Conservation (phyloP, 768 basidiomycete species). For the Baorangia bicolor region DNA sequence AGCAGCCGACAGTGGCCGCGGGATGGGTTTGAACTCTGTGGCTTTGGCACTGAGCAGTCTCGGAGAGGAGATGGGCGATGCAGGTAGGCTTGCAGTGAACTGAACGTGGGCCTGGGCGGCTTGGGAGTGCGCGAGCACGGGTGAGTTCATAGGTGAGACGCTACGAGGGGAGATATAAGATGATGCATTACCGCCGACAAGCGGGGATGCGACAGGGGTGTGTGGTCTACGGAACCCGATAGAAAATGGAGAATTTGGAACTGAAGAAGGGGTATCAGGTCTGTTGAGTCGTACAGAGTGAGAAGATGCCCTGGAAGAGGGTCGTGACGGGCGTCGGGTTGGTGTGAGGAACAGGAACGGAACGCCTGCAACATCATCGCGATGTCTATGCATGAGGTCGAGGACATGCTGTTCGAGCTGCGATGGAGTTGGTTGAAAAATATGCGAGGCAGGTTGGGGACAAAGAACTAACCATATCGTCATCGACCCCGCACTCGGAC, state of each 20-base stretch:
- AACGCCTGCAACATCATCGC: conserved; percentile 79
- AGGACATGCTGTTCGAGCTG: conserved; percentile 87
- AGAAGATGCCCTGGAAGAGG: conserved; percentile 76
- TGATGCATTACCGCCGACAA: conserved; percentile 54
- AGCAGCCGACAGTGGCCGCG: conserved; percentile 73
- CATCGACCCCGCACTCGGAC: conserved; percentile 65
- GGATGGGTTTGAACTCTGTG: conserved; percentile 83
- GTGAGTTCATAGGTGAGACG: conserved; percentile 62
- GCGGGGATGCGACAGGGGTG: conserved; percentile 74
- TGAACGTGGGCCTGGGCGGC: conserved; percentile 56
- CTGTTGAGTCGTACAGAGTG: conserved; percentile 66
- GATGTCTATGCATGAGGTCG: conserved; percentile 94
- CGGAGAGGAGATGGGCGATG: conserved; percentile 83
- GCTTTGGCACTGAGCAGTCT: conserved; percentile 88
- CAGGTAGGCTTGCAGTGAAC: conserved; percentile 76
- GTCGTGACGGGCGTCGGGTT: conserved; percentile 75
- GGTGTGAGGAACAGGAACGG: conserved; percentile 83
- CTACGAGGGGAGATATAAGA: conserved; percentile 58
- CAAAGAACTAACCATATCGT: conserved; percentile 55
- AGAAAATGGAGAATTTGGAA: conserved; percentile 74
- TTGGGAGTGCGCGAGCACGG: conserved; percentile 57
- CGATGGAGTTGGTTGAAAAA: conserved; percentile 23
- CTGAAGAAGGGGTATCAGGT: conserved; percentile 75
- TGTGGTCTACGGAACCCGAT: conserved; percentile 76
- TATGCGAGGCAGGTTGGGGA: conserved; percentile 9